phyloP scores from a whole-genome alignment of 2,329 filamentous ascomycete species.

The Scortechinia acanthostroma region DNA sequence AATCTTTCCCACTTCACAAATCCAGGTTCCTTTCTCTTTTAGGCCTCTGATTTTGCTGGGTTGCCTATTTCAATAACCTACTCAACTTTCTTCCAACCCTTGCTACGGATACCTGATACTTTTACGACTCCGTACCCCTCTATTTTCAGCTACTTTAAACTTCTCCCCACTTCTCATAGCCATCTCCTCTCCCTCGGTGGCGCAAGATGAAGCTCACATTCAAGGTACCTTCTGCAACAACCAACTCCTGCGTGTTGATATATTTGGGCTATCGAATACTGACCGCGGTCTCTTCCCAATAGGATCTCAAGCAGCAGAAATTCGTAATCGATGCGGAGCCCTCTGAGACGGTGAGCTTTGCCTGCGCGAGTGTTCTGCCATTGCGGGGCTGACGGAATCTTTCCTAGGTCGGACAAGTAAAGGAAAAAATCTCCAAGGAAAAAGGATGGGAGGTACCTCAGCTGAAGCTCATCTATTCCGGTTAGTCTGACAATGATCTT shows the following conservation, averaged over 20 bases:
- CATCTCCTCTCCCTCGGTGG: slow-evolving; percentile 20
- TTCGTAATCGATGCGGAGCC: slow-evolving; percentile 94
- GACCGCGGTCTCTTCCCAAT: slow-evolving; percentile 11
- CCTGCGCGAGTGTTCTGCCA: slow-evolving; percentile 6
- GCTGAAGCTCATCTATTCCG: slow-evolving; percentile 95
- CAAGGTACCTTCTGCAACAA: no score
- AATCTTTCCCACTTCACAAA: no score
- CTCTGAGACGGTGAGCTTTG: slow-evolving; percentile 70
- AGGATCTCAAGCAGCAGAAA: slow-evolving; percentile 99
- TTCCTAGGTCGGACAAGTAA: slow-evolving; percentile 74
- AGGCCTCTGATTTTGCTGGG: no score
- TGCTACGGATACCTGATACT: no score
- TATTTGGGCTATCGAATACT: no score
- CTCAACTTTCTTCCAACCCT: no score
- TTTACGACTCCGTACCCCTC: background rate
- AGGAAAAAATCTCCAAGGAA: slow-evolving; percentile 83
- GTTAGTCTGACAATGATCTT: slow-evolving; percentile 38
- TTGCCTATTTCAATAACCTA: no score
- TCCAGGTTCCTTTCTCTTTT: no score
- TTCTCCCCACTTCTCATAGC: slow-evolving; percentile 10
- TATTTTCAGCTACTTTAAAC: background rate
- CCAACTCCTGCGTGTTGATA: no score
- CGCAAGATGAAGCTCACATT: slow-evolving; percentile 64
- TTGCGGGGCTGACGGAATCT: slow-evolving; percentile 7
- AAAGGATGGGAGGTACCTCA: slow-evolving; percentile 73